Evolutionary conservation across 306 rosid genomes (phyloP).

Genomic region (Vigna radiata): DNA sequence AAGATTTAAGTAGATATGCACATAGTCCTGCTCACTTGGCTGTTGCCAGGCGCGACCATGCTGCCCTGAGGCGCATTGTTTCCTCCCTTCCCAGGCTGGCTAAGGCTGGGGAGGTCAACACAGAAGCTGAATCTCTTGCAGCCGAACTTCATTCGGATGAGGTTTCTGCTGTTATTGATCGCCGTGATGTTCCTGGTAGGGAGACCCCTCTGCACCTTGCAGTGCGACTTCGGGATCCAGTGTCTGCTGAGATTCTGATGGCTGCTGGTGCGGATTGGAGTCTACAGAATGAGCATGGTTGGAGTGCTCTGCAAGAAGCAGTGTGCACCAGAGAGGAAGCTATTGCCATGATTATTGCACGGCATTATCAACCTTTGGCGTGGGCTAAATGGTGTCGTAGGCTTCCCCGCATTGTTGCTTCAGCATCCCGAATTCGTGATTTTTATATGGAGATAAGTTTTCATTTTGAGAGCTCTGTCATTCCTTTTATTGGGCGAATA

Average conservation of each 20-base stretch:
- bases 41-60: slow-evolving; percentile 77
- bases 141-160: slow-evolving; percentile 86
- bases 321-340: slow-evolving; percentile 94
- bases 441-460: slow-evolving; percentile 98
- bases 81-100: slow-evolving; percentile 74
- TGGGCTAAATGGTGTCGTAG: slow-evolving; percentile 99
- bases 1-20: slow-evolving; percentile 74
- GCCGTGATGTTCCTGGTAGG: slow-evolving; percentile 95
- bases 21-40: slow-evolving; percentile 95
- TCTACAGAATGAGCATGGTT: slow-evolving; percentile 93
- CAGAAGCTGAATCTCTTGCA: slow-evolving; percentile 82
- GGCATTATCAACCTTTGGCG: slow-evolving; percentile 91
- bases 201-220: slow-evolving; percentile 99
- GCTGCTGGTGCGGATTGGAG: slow-evolving; percentile 99
- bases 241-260: slow-evolving; percentile 91
- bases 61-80: slow-evolving; percentile 67
- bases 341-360: slow-evolving; percentile 89
- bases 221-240: slow-evolving; percentile 82
- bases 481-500: slow-evolving; percentile 93
- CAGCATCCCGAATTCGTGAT: slow-evolving; percentile 90
- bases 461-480: slow-evolving; percentile 98
- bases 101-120: slow-evolving; percentile 82
- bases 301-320: slow-evolving; percentile 99
- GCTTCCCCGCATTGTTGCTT: slow-evolving; percentile 94
- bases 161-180: slow-evolving; percentile 76